Percentiles rank a stretch among this genome's conserved stretches.
phyloP scores from a whole-genome alignment of 2,329 filamentous ascomycete species.

The Paraconiothyrium sp. region DNA sequence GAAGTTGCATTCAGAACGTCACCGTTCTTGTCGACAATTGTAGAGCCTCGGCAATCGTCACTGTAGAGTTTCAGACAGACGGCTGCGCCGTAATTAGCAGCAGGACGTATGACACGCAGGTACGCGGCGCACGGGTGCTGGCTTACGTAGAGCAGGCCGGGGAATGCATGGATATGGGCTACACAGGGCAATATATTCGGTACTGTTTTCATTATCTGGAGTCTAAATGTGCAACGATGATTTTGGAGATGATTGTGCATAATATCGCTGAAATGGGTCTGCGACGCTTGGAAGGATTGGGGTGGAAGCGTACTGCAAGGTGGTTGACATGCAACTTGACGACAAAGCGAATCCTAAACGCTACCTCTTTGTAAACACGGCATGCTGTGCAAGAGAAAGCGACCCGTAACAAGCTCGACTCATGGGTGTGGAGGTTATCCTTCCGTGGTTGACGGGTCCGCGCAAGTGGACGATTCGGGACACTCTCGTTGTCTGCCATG shows the following conservation, averaged over 20 bases:
- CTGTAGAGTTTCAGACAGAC: background rate
- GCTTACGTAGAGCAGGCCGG: background rate
- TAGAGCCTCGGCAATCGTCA: background rate
- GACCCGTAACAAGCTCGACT: background rate
- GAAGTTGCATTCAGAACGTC: background rate
- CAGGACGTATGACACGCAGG: slow-evolving; percentile 1
- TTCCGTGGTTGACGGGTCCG: background rate
- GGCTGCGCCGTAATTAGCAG: slow-evolving; percentile 9
- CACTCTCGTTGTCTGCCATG: background rate
- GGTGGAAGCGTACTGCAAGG: too few species aligned
- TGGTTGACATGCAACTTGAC: too few species aligned
- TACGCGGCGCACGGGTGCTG: slow-evolving; percentile 7
- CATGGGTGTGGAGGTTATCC: background rate
- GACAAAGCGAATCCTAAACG: too few species aligned
- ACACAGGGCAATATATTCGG: slow-evolving; percentile 5
- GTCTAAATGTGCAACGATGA: background rate
- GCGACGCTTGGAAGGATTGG: background rate
- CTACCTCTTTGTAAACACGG: too few species aligned
- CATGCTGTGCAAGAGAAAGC: too few species aligned
- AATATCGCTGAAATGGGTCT: background rate
- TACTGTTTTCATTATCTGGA: background rate
- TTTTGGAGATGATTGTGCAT: background rate
- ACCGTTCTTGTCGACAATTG: background rate
- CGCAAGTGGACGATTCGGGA: background rate
- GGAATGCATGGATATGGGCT: slow-evolving; percentile 4